Percentiles rank a stretch among this genome's conserved stretches.
These are phyloP conservation scores for button mushroom (Agaricus bisporus) DNA, from an alignment of 768 basidiomycete genomes.

Conservation along the genomic window DNA sequence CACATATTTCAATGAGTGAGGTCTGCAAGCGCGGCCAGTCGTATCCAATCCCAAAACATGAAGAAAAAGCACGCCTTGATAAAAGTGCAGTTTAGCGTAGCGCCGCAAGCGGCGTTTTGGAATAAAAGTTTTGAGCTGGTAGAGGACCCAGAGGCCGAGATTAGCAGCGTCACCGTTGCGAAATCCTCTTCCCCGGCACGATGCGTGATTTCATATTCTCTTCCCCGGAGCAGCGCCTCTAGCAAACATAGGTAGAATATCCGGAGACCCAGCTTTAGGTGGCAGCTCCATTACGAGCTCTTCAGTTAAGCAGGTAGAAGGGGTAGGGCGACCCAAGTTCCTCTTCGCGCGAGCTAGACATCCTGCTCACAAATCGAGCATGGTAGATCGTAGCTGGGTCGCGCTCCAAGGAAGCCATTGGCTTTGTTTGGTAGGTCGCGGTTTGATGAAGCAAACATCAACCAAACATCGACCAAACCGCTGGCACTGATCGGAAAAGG, in stretches of 20 bases:
- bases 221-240: slow-evolving; percentile 65
- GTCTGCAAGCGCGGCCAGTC: slow-evolving; percentile 81
- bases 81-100: slow-evolving; percentile 39
- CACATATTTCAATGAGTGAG: slow-evolving; percentile 87
- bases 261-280: slow-evolving; percentile 82
- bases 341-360: too few species aligned
- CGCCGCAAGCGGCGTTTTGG: slow-evolving; percentile 53
- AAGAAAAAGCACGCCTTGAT: slow-evolving; percentile 72
- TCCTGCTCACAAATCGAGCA: too few species aligned
- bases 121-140: slow-evolving; percentile 59
- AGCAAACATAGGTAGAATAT: slow-evolving; percentile 85
- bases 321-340: too few species aligned
- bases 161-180: slow-evolving; percentile 84
- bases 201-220: slow-evolving; percentile 72
- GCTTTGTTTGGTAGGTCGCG: too few species aligned
- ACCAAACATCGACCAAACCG: too few species aligned
- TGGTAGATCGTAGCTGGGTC: too few species aligned
- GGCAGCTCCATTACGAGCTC: too few species aligned
- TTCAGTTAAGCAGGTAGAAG: too few species aligned
- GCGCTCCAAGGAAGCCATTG: too few species aligned
- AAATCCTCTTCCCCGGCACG: slow-evolving; percentile 78
- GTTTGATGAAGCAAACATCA: too few species aligned
- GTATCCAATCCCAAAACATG: slow-evolving; percentile 84
- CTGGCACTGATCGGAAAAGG: too few species aligned
- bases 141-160: slow-evolving; percentile 74